These are phyloP conservation scores for Lindgomyces ingoldianus DNA, from an alignment of 495 filamentous ascomycete genomes.

Conservation along the genomic window DNA sequence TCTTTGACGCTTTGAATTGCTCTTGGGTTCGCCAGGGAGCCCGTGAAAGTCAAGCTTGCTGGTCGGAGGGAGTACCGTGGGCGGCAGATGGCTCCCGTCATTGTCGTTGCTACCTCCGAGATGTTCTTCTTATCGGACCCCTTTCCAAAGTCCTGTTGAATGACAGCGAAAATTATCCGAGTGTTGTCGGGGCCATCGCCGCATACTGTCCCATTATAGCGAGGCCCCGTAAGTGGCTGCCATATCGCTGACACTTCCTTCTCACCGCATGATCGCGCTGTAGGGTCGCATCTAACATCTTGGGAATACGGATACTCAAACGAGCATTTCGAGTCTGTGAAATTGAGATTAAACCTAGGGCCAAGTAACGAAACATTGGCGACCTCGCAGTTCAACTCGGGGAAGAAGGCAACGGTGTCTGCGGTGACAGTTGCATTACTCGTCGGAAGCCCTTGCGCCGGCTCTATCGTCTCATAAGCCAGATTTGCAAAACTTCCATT, in stretches of 20 bases:
- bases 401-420: not conserved
- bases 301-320: too few species aligned
- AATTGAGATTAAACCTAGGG: not conserved
- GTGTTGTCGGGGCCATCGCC: not conserved
- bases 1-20: not conserved
- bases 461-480: not conserved
- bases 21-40: not conserved
- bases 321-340: not conserved
- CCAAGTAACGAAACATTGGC: not conserved
- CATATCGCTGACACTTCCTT: not conserved
- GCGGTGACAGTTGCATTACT: not conserved
- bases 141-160: not conserved
- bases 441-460: not conserved
- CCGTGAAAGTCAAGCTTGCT: not conserved
- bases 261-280: not conserved
- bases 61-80: not conserved
- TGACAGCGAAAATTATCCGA: not conserved
- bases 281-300: not conserved
- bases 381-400: not conserved
- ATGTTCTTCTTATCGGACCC: not conserved
- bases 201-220: not conserved
- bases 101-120: not conserved
- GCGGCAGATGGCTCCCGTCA: not conserved
- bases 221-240: not conserved
- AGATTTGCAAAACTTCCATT: not conserved